Evolutionary conservation across 129 eudicot genomes (phyloP).

Genomic region (Flaveria robusta): DNA sequence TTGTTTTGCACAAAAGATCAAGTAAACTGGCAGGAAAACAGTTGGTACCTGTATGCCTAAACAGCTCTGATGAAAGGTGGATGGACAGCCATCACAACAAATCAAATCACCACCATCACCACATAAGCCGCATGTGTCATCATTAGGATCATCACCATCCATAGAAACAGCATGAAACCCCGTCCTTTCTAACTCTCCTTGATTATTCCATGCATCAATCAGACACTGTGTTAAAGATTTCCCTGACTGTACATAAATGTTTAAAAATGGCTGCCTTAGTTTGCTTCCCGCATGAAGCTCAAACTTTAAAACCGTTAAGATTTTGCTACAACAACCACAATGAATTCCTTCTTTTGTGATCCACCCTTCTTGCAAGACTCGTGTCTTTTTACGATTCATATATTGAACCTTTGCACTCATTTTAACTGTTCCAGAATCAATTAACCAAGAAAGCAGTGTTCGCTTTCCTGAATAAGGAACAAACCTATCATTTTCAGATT

Average conservation of each 20-base stretch:
- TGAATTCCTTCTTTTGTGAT: slow-evolving; percentile 88
- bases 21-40: background rate
- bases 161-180: slow-evolving; percentile 61
- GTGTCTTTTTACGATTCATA: slow-evolving; percentile 72
- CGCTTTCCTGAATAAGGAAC: slow-evolving; percentile 78
- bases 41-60: slow-evolving; percentile 64
- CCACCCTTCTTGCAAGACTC: slow-evolving; percentile 93
- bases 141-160: slow-evolving; percentile 95
- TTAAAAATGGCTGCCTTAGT: slow-evolving; percentile 68
- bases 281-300: slow-evolving; percentile 98
- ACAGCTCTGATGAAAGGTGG: slow-evolving; percentile 88
- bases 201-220: slow-evolving; percentile 91
- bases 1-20: slow-evolving; percentile 2
- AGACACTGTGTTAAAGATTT: slow-evolving; percentile 72
- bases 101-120: slow-evolving; percentile 94
- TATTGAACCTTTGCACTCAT: slow-evolving; percentile 80
- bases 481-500: slow-evolving; percentile 60
- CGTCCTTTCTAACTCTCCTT: slow-evolving; percentile 55
- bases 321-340: slow-evolving; percentile 93
- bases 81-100: slow-evolving; percentile 95
- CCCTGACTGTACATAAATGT: slow-evolving; percentile 72
- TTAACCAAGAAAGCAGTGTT: slow-evolving; percentile 78
- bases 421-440: slow-evolving; percentile 64
- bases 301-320: slow-evolving; percentile 74
- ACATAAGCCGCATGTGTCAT: slow-evolving; percentile 84